Conservation (phyloP, 768 basidiomycete species). For the Infundibulicybe gibba region DNA sequence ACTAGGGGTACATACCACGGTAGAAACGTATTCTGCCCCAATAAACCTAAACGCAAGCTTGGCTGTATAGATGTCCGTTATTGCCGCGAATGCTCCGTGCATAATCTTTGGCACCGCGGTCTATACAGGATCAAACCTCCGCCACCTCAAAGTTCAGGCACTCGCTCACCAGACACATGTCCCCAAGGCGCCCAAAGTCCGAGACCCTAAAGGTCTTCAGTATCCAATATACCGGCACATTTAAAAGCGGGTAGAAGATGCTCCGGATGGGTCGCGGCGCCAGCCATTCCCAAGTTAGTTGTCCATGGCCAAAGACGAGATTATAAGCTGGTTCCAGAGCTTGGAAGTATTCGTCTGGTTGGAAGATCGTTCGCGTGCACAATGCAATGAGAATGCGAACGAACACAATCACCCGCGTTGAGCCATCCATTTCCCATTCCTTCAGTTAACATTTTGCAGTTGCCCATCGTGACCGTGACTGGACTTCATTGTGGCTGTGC, state of each 20-base stretch:
- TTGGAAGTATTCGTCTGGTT: conserved; percentile 97
- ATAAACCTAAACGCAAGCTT: conserved; percentile 55
- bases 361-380: conserved; percentile 82
- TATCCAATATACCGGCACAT: conserved; percentile 73
- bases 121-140: conserved; percentile 31
- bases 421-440: not conserved
- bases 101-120: conserved; percentile 70
- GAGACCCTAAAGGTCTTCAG: conserved; percentile 59
- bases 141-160: conserved; percentile 1
- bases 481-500: too few species aligned
- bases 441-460: too few species aligned
- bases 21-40: conserved; percentile 52
- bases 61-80: conserved; percentile 75
- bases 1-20: conserved; percentile 51
- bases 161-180: conserved; percentile 61
- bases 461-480: too few species aligned
- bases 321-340: conserved; percentile 89
- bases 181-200: conserved; percentile 25
- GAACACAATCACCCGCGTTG: conserved; percentile 31
- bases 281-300: conserved; percentile 96
- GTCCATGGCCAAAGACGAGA: conserved; percentile 87
- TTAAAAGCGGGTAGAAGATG: conserved; percentile 78
- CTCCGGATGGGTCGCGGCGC: conserved; percentile 68
- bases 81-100: conserved; percentile 72
- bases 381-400: conserved; percentile 63